These are phyloP conservation scores for Dacryopinax spathularia DNA, from an alignment of 768 basidiomycete genomes.

Conservation along the genomic window DNA sequence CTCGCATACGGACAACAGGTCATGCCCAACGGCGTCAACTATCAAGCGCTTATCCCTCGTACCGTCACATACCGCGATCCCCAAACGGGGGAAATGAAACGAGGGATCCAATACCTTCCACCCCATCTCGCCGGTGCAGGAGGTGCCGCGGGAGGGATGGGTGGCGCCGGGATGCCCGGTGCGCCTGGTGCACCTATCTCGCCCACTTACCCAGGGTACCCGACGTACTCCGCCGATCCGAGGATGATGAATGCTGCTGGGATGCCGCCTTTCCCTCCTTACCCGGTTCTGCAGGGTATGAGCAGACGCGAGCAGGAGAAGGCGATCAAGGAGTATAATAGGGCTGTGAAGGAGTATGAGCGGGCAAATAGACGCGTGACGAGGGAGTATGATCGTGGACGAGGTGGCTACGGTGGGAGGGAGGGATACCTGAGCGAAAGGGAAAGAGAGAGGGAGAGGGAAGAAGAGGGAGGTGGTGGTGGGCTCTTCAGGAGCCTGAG, in stretches of 20 bases:
- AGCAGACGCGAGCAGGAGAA: constrained; percentile 5
- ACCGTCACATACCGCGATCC: constrained; percentile 2
- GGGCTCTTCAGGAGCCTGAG: no score
- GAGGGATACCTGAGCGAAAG: constrained; percentile 1
- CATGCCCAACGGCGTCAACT: constrained; percentile 4
- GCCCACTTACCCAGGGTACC: background rate
- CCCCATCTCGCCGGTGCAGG: background rate
- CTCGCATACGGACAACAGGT: constrained; percentile 1
- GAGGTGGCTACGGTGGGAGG: background rate
- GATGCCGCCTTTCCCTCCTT: background rate
- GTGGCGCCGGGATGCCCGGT: background rate
- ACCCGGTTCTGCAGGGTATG: background rate
- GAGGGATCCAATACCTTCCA: background rate
- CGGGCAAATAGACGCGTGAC: background rate
- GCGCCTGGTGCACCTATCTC: background rate
- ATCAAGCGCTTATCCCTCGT: background rate
- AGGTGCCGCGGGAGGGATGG: background rate
- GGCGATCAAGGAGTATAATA: constrained; percentile 5
- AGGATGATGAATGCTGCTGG: background rate
- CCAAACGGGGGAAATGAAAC: background rate
- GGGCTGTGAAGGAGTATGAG: background rate
- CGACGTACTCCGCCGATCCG: background rate
- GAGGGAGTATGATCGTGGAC: constrained; percentile 1
- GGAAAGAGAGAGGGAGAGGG: constrained; percentile 27
- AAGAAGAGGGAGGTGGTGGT: background rate